A percentile compares a stretch with the other conserved stretches of the same genome.
Evolutionary conservation across 306 rosid genomes (phyloP).

Genomic region (Malus sieversii): DNA sequence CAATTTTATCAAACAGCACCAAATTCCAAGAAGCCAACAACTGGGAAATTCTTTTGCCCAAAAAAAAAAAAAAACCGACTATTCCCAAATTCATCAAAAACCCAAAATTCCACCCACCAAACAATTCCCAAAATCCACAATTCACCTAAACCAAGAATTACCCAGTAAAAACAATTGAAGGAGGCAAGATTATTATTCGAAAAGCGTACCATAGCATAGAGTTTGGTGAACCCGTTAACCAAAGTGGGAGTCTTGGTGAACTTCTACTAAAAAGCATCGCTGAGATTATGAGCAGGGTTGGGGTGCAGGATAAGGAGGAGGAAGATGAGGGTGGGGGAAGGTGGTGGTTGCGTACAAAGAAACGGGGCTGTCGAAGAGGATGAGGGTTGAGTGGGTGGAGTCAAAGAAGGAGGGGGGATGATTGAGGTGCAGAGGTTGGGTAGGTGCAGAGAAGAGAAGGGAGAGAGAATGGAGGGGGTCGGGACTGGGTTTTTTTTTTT

Average conservation of each 20-base stretch:
- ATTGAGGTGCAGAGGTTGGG: too few species aligned
- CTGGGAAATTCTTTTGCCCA: not conserved
- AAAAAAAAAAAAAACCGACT: too few species aligned
- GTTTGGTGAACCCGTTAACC: slow-evolving; percentile 89
- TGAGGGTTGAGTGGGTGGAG: too few species aligned
- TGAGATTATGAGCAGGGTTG: slow-evolving; percentile 97
- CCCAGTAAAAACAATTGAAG: not conserved
- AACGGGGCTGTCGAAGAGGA: too few species aligned
- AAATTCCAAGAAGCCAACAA: not conserved
- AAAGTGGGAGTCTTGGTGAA: slow-evolving; percentile 83
- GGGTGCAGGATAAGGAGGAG: not conserved
- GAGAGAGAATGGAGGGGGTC: too few species aligned
- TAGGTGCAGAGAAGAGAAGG: too few species aligned
- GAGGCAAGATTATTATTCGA: not conserved
- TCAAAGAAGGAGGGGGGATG: too few species aligned
- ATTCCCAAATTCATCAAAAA: slow-evolving; percentile 11
- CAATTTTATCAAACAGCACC: not conserved
- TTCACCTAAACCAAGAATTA: not conserved
- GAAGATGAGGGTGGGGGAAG: too few species aligned
- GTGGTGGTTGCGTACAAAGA: too few species aligned
- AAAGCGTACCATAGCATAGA: slow-evolving; percentile 70
- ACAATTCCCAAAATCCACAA: not conserved
- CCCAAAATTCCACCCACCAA: not conserved
- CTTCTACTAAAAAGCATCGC: slow-evolving; percentile 95
- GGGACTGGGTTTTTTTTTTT: too few species aligned